phyloP scores from a whole-genome alignment of 345 rosid species.

The Lepidium africanum region DNA sequence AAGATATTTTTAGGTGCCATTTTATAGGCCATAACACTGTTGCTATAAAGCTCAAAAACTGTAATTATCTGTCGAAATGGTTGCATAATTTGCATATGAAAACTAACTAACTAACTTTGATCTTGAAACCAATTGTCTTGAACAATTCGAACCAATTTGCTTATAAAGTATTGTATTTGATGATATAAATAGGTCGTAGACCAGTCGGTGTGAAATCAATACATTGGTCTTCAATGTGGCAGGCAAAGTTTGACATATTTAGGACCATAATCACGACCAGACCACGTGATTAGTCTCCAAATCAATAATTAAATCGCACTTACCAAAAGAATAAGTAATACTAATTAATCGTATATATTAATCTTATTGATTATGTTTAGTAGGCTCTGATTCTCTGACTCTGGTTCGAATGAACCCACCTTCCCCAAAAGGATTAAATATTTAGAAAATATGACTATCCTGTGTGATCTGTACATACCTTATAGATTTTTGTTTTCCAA shows the following conservation, averaged over 20 bases:
- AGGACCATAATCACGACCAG: slow-evolving; percentile 14
- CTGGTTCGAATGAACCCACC: background rate
- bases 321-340: background rate
- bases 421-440: background rate
- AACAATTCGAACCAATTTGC: background rate
- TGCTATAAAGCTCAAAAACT: no score
- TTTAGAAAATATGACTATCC: background rate
- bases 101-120: background rate
- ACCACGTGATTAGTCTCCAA: slow-evolving; percentile 14
- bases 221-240: slow-evolving; percentile 15
- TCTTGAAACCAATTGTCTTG: background rate
- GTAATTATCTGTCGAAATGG: background rate
- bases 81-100: background rate
- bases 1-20: background rate
- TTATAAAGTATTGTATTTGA: background rate
- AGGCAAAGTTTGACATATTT: slow-evolving; percentile 20
- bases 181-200: background rate
- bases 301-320: background rate
- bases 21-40: background rate
- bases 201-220: slow-evolving; percentile 11
- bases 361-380: background rate
- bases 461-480: no score
- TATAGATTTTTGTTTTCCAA: no score
- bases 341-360: background rate
- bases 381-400: background rate